phyloP scores from a whole-genome alignment of 768 basidiomycete genomes.

The Podaxis pistillaris region DNA sequence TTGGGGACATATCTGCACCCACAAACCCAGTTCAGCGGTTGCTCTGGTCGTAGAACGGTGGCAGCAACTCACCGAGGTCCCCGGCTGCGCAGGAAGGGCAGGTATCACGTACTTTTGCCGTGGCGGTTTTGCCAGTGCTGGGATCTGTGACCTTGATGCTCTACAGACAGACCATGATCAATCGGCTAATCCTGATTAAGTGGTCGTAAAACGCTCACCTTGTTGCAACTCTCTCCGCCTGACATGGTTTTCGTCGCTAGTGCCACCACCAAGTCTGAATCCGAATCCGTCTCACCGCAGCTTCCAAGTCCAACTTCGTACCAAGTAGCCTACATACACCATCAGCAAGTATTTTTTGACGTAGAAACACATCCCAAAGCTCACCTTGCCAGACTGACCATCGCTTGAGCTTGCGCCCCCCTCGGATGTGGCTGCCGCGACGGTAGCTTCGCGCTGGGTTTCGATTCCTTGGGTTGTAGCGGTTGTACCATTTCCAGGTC shows the following conservation, averaged over 20 bases:
- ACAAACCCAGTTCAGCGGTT: neutral
- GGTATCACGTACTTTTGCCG: conserved; percentile 1
- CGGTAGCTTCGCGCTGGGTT: too few relatives aligned
- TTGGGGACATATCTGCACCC: conserved; percentile 3
- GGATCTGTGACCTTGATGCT: neutral
- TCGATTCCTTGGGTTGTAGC: neutral
- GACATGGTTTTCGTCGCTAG: neutral
- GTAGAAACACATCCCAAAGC: neutral
- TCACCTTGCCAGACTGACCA: neutral
- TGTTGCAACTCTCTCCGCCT: neutral
- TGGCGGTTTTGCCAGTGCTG: neutral
- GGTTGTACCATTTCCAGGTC: neutral
- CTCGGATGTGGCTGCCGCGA: too few relatives aligned
- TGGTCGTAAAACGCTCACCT: neutral
- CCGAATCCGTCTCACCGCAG: conserved; percentile 1
- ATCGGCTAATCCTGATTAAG: neutral
- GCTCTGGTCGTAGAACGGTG: too few relatives aligned
- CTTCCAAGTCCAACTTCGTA: conserved; percentile 1
- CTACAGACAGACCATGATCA: neutral
- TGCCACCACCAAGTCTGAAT: conserved; percentile 4
- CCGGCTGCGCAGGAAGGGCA: conserved; percentile 2
- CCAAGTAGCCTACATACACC: neutral
- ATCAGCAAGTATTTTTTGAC: neutral
- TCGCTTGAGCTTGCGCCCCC: neutral
- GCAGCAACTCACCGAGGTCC: neutral